Base-by-base conservation (phyloP, 2,329 filamentous ascomycete genomes). In the Tolypocladium sp. region DNA sequence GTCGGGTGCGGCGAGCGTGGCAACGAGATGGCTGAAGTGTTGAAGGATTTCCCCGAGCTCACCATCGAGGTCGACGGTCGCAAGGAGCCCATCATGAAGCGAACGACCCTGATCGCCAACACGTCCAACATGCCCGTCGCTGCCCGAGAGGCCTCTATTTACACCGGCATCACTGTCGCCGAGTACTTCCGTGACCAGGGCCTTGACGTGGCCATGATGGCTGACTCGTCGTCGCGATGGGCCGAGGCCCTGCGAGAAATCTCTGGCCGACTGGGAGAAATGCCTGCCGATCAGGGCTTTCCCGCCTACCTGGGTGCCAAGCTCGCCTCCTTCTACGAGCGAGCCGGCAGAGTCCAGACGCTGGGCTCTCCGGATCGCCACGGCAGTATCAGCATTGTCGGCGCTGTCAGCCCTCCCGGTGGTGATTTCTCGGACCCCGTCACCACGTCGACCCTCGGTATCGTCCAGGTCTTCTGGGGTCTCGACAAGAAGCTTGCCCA, bases 41-140 rank as follows among this genome's bases (percentile, higher is more conserved):
- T 99, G 83, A 97, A 97, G 90, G 94, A 99, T 77, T 99, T 99
- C 82, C 94, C 94, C 61, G 92, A 97, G 83, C 90, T 99, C 65
- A 90, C 90, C 55, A 99, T 99, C 71, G 89, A 95, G 22, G 86
- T 97, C 67, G 89, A 96, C 51, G 94, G 94, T 68, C 91, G 93
- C 72, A 89, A 93, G 77, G 94, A 99, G 75, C 92, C 93, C 67
- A 99, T 99, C 81, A 99, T 99, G 94, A 99, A 99, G 86, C 93
- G 94, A 74, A 99, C 94, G 20, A 95, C 92, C 27, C 83, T 99
- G 62, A 97, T 99, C 72, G 94, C 94, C 75, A 99, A 99, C 79
- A 99, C 94, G 51, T 99, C 94, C 69, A 99, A 99, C 82, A 99
- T 99, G 94, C 94, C 94, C 63, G 94, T 99, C 70, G 94, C 94